Percentiles rank a stretch among this genome's conserved stretches.
Evolutionary conservation across 805 yeast genomes (phyloP).

Genomic region (Sugiyamaella chiloensis): DNA sequence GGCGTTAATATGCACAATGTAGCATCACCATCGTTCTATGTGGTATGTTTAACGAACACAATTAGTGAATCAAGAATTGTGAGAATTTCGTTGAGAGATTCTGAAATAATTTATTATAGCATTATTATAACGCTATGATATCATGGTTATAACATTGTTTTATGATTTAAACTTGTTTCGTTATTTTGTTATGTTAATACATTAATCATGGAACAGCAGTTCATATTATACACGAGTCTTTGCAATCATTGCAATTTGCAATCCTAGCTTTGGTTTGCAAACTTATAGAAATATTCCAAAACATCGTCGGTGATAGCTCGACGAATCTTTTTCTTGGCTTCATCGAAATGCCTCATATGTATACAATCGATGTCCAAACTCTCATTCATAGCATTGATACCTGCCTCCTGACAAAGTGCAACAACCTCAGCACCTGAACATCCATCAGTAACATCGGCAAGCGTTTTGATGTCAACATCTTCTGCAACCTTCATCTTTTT

Average conservation of each 20-base stretch:
- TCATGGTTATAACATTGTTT: no score
- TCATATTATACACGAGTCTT: no score
- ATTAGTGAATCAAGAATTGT: no score
- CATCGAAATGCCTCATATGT: slow-evolving; percentile 61
- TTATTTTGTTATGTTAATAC: no score
- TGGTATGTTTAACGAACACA: no score
- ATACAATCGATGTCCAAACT: slow-evolving; percentile 49
- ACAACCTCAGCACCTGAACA: slow-evolving; percentile 98
- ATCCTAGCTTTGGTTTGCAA: slow-evolving; percentile 6
- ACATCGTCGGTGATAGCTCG: slow-evolving; percentile 82
- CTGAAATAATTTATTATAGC: no score
- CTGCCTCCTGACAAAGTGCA: slow-evolving; percentile 90
- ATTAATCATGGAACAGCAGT: no score
- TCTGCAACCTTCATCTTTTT: slow-evolving; percentile 55
- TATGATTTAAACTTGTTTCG: no score
- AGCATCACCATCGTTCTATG: no score
- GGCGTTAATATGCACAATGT: no score
- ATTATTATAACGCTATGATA: no score
- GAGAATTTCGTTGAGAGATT: no score
- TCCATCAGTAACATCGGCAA: slow-evolving; percentile 74
- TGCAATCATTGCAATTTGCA: background rate
- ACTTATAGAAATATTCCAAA: slow-evolving; percentile 61
- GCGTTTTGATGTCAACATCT: slow-evolving; percentile 46
- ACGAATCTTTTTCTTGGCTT: slow-evolving; percentile 65
- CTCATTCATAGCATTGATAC: slow-evolving; percentile 89